Conservation (phyloP, 306 rosid species). For the Acacia confusa region DNA sequence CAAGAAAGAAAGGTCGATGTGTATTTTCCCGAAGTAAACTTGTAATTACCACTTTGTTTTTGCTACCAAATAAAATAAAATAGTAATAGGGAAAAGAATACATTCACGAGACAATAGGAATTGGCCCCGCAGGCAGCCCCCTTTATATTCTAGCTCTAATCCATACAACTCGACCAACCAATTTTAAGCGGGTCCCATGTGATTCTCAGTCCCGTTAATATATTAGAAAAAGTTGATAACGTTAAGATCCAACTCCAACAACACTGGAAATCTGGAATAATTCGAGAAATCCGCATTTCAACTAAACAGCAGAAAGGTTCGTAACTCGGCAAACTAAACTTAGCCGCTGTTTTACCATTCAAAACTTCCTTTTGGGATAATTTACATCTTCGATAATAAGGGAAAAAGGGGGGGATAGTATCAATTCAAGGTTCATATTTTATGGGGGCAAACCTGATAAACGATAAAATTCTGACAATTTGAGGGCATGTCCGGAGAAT, state of each 20-base stretch:
- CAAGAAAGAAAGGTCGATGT: background rate
- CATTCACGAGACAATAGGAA: background rate
- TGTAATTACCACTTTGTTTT: too few species aligned
- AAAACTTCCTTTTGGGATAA: background rate
- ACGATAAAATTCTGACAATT: background rate
- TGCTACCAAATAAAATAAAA: background rate
- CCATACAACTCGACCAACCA: background rate
- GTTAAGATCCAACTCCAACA: too few species aligned
- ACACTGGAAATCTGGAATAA: background rate
- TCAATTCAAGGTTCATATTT: slow-evolving; percentile 29
- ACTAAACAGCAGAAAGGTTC: background rate
- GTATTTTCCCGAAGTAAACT: background rate
- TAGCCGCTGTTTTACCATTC: background rate
- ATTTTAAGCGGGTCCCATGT: background rate
- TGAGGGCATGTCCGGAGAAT: background rate
- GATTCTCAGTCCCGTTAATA: background rate
- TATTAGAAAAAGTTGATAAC: background rate
- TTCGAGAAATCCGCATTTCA: background rate
- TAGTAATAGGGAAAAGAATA: background rate
- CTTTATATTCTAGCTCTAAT: background rate
- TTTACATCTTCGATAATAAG: background rate
- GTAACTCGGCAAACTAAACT: background rate
- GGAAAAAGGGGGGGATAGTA: background rate
- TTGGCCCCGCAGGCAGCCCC: background rate
- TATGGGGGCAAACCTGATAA: slow-evolving; percentile 16